Evolutionary conservation across 345 rosid genomes (phyloP).

Genomic region (Syzygium aqueum): DNA sequence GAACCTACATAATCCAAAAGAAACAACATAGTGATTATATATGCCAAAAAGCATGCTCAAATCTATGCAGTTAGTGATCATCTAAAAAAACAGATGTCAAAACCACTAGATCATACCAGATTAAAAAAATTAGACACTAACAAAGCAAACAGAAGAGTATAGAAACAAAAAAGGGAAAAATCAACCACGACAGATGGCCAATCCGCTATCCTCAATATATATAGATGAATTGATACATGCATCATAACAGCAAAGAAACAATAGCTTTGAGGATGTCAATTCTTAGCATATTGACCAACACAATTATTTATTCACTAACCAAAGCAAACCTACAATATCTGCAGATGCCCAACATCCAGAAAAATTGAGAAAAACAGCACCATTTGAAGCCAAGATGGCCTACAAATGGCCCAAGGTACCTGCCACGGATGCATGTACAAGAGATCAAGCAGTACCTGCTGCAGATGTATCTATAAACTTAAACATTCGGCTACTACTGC

Average conservation of each 20-base stretch:
- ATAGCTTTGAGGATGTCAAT: background rate
- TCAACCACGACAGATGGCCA: background rate
- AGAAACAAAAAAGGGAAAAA: background rate
- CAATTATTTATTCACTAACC: background rate
- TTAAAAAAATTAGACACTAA: background rate
- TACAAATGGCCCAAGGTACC: background rate
- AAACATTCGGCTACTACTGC: constrained; percentile 46
- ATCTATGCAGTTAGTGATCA: background rate
- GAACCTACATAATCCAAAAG: constrained; percentile 45
- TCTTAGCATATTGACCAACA: background rate
- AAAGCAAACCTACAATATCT: background rate
- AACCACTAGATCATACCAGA: background rate
- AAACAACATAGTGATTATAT: background rate
- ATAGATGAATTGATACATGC: background rate
- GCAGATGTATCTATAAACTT: constrained; percentile 56
- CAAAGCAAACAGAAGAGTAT: background rate
- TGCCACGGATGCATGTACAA: background rate
- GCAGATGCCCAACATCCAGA: background rate
- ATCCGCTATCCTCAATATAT: background rate
- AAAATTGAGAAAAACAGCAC: background rate
- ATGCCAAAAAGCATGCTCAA: background rate
- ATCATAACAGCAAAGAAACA: background rate
- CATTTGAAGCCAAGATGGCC: background rate
- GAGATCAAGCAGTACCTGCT: constrained; percentile 38
- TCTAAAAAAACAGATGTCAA: background rate